A percentile compares a stretch with the other conserved stretches of the same genome.
Evolutionary conservation across 306 rosid species (phyloP).

Genomic region (Vigna unguiculata): DNA sequence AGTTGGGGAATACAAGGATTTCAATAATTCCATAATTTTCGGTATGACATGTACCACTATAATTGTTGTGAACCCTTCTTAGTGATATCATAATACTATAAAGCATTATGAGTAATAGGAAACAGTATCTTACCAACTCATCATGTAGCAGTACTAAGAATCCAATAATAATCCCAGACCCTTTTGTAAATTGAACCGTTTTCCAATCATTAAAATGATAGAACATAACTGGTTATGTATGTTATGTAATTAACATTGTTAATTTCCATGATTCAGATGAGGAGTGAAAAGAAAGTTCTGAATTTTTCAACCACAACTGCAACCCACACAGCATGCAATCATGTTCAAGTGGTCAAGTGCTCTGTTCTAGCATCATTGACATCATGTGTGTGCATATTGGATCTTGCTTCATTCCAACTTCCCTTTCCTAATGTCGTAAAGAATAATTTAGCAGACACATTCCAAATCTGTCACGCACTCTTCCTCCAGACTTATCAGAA

Average conservation of each 20-base stretch:
- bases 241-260: background rate
- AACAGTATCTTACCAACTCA: slow-evolving; percentile 8
- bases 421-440: too few species aligned
- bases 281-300: too few species aligned
- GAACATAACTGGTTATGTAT: too few species aligned
- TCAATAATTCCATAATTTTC: slow-evolving; percentile 40
- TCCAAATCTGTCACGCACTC: too few species aligned
- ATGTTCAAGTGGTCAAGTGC: slow-evolving; percentile 24
- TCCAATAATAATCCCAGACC: slow-evolving; percentile 22
- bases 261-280: slow-evolving; percentile 25
- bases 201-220: too few species aligned
- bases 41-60: slow-evolving; percentile 19
- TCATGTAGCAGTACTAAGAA: slow-evolving; percentile 10
- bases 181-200: too few species aligned
- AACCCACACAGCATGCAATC: too few species aligned
- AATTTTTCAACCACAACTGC: too few species aligned
- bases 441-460: too few species aligned
- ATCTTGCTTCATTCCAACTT: too few species aligned
- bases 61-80: background rate
- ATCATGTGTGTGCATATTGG: too few species aligned
- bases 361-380: slow-evolving; percentile 24
- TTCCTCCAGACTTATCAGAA: too few species aligned
- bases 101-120: slow-evolving; percentile 4
- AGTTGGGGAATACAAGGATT: slow-evolving; percentile 3
- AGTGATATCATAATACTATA: background rate